phyloP scores from a whole-genome alignment of 2,329 filamentous ascomycete species.

The Diaporthe helianthi region DNA sequence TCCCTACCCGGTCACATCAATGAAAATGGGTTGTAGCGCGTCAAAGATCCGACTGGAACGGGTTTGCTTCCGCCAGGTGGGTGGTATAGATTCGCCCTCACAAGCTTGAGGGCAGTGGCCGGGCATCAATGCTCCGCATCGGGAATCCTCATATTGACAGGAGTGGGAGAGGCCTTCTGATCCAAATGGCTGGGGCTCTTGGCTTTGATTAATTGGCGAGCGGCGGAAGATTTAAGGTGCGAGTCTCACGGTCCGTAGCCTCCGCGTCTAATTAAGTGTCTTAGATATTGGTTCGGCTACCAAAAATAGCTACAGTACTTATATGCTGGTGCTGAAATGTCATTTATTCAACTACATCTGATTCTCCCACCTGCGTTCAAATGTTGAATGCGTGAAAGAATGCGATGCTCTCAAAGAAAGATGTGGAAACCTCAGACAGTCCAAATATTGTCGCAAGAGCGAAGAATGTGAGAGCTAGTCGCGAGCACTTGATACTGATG shows the following conservation, averaged over 20 bases:
- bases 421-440: no score
- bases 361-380: not conserved
- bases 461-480: not conserved
- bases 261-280: slow-evolving; percentile 13
- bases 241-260: slow-evolving; percentile 11
- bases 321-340: not conserved
- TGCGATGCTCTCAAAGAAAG: not conserved
- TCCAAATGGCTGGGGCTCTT: slow-evolving; percentile 10
- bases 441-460: not conserved
- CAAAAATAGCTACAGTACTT: not conserved
- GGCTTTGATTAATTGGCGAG: slow-evolving; percentile 17
- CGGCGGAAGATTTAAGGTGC: not conserved
- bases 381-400: not conserved
- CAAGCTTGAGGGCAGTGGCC: not conserved
- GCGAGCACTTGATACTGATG: no score
- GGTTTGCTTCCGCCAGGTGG: slow-evolving; percentile 13
- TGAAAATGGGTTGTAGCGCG: not conserved
- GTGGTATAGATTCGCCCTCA: not conserved
- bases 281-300: slow-evolving; percentile 28
- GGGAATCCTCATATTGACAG: not conserved
- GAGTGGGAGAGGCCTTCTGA: slow-evolving; percentile 1
- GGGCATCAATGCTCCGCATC: slow-evolving; percentile 6
- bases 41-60: not conserved
- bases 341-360: no score
- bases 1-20: not conserved